These are phyloP conservation scores for Sechiopsis laciniata DNA, from an alignment of 306 rosid species.

Conservation along the genomic window DNA sequence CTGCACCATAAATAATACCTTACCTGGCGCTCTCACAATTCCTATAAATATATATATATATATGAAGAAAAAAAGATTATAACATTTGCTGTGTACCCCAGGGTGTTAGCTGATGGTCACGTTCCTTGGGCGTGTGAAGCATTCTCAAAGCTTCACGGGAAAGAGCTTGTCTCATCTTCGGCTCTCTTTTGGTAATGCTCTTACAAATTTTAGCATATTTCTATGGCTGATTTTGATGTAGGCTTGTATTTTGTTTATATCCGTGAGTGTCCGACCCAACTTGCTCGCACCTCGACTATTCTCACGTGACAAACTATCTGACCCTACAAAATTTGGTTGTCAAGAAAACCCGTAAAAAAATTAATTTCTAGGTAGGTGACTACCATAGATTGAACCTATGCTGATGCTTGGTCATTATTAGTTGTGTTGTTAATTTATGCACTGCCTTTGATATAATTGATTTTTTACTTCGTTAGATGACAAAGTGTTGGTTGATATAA, in stretches of 20 bases:
- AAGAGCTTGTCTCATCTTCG: conserved; percentile 56
- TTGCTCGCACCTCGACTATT: too few species aligned
- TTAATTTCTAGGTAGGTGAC: too few species aligned
- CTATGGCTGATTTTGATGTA: neutral
- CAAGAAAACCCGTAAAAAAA: too few species aligned
- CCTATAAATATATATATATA: too few species aligned
- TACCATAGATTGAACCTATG: too few species aligned
- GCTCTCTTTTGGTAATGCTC: conserved; percentile 65
- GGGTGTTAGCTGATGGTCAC: conserved; percentile 97
- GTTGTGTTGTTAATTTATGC: neutral
- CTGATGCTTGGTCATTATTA: conserved; percentile 4
- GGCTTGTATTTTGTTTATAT: neutral
- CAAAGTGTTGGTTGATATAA: too few species aligned
- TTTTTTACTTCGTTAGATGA: neutral
- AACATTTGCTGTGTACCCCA: conserved; percentile 30
- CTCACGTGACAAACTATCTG: too few species aligned
- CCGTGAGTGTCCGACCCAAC: too few species aligned
- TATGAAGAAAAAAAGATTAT: too few species aligned
- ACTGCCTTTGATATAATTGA: neutral
- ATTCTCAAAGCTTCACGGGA: conserved; percentile 75
- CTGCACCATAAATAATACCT: conserved; percentile 3
- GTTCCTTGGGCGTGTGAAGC: conserved; percentile 98
- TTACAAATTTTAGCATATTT: conserved; percentile 19
- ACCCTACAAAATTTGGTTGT: too few species aligned
- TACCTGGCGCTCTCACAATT: neutral